phyloP scores from a whole-genome alignment of 2,329 filamentous ascomycete species.

The Aspergillus sp. region DNA sequence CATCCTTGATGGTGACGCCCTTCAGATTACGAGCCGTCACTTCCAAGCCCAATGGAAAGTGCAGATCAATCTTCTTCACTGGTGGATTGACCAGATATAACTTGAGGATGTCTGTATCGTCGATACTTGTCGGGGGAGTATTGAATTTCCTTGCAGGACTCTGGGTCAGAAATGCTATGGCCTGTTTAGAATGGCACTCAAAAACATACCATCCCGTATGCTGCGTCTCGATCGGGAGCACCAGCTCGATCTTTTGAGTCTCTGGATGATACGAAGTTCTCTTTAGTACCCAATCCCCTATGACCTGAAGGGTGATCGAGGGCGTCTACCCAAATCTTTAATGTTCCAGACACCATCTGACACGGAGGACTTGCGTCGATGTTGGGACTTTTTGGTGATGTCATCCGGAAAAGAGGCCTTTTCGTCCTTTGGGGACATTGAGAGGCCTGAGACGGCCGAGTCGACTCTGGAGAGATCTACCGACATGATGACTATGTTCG shows the following conservation, averaged over 20 bases:
- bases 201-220: slow-evolving; percentile 26
- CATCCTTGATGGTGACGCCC: slow-evolving; percentile 96
- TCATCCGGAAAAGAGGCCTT: slow-evolving; percentile 20
- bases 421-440: slow-evolving; percentile 59
- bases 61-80: slow-evolving; percentile 88
- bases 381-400: slow-evolving; percentile 43
- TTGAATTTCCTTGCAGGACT: slow-evolving; percentile 74
- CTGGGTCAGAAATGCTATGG: not conserved
- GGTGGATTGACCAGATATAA: slow-evolving; percentile 70
- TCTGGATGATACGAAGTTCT: slow-evolving; percentile 11
- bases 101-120: slow-evolving; percentile 78
- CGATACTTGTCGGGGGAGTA: slow-evolving; percentile 66
- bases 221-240: slow-evolving; percentile 29
- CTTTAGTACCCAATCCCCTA: not conserved
- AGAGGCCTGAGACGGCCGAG: slow-evolving; percentile 75
- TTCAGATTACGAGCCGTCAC: slow-evolving; percentile 85
- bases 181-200: not conserved
- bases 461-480: slow-evolving; percentile 71
- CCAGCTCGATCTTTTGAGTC: slow-evolving; percentile 24
- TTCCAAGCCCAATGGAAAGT: slow-evolving; percentile 80
- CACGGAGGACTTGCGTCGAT: slow-evolving; percentile 65
- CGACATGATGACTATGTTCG: slow-evolving; percentile 39
- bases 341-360: slow-evolving; percentile 71
- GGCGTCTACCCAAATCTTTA: slow-evolving; percentile 69
- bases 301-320: not conserved